Conservation (phyloP, 2,329 filamentous ascomycete species). For the Aspergillus sp. region DNA sequence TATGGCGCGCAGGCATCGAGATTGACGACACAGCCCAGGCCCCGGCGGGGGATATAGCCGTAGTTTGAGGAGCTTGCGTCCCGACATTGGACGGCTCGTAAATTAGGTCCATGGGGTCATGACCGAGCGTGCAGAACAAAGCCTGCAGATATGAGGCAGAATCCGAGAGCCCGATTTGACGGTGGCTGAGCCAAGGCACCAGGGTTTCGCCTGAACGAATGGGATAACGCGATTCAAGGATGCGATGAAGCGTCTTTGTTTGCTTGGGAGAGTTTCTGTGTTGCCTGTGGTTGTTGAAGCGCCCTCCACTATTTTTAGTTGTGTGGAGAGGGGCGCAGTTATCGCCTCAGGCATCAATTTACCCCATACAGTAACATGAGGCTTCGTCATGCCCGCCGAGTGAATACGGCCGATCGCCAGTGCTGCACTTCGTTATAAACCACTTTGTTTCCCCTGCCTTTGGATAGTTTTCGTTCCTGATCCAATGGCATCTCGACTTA, state of each 20-base stretch:
- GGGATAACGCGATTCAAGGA: background rate
- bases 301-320: conserved; percentile 8
- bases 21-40: background rate
- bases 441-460: conserved; percentile 1
- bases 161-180: conserved; percentile 2
- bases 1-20: background rate
- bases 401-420: background rate
- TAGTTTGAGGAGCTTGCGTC: background rate
- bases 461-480: background rate
- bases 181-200: conserved; percentile 10
- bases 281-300: conserved; percentile 3
- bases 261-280: conserved; percentile 1
- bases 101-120: background rate
- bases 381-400: conserved; percentile 4
- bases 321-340: conserved; percentile 1
- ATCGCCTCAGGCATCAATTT: conserved; percentile 2
- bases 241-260: background rate
- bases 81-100: background rate
- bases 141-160: background rate
- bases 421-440: conserved; percentile 6
- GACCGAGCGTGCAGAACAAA: background rate
- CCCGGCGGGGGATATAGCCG: background rate
- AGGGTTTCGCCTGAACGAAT: background rate
- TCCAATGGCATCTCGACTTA: conserved; percentile 15
- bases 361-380: background rate